A percentile compares a stretch with the other conserved stretches of the same genome.
Conservation (phyloP, 2,329 filamentous ascomycete genomes). For the Apiospora sp. region DNA sequence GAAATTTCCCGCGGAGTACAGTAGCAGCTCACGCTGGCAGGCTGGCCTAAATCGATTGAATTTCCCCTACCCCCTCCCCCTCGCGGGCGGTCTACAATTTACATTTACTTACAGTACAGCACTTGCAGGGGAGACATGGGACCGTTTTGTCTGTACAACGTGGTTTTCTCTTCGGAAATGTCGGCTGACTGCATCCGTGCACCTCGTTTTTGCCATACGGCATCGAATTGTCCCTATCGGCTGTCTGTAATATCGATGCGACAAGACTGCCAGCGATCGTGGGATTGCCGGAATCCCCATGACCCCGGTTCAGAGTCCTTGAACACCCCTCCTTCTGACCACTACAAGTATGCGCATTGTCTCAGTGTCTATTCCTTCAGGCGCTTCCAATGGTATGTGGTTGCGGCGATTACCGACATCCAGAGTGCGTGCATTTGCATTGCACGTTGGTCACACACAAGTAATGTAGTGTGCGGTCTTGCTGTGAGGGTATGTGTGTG, state of each 20-base stretch:
- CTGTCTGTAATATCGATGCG: constrained; percentile 1
- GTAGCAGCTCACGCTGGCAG: neutral
- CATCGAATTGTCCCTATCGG: neutral
- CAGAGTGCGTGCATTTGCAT: neutral
- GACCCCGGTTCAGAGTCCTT: neutral
- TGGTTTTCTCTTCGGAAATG: constrained; percentile 4
- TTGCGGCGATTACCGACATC: neutral
- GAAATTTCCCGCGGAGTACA: neutral
- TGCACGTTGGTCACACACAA: neutral
- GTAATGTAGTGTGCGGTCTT: neutral
- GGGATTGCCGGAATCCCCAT: neutral
- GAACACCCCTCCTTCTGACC: neutral
- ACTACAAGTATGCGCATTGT: neutral
- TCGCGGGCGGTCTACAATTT: neutral
- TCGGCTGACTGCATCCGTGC: constrained; percentile 12
- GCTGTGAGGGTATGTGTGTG: neutral
- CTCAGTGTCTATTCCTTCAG: neutral
- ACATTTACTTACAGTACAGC: neutral
- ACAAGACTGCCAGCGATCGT: neutral
- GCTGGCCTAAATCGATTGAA: neutral
- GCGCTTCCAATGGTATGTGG: neutral
- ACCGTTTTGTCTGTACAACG: constrained; percentile 12
- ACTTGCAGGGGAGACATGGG: neutral
- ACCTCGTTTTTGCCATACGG: neutral
- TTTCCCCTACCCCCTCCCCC: neutral